Conservation (phyloP, 495 filamentous ascomycete species). For the Trichoderma asperelloides region DNA sequence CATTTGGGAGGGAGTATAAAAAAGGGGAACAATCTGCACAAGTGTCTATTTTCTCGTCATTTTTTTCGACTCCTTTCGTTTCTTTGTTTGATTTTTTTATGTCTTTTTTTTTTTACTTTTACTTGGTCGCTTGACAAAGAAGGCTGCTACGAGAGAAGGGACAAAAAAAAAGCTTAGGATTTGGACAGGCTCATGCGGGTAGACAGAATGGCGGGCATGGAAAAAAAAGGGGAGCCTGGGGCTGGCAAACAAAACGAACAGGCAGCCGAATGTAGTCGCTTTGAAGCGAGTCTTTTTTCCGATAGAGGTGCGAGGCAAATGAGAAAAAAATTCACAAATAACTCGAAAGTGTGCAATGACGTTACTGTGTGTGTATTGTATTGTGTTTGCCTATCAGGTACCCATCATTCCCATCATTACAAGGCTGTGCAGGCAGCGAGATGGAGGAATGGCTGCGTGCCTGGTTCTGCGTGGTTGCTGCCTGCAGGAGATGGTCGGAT, state of each 20-base stretch:
- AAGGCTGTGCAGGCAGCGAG: background rate
- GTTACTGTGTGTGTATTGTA: background rate
- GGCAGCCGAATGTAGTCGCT: slow-evolving; percentile 1
- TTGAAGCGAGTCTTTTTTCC: background rate
- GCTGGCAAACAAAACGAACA: background rate
- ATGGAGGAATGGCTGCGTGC: background rate
- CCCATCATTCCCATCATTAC: too few species aligned
- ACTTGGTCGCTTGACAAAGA: background rate
- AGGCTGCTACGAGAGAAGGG: background rate
- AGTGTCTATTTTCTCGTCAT: background rate
- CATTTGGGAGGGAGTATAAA: background rate
- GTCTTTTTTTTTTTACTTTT: background rate
- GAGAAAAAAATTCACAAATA: background rate
- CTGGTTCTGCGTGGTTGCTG: background rate
- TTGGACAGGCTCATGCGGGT: background rate
- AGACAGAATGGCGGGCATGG: background rate
- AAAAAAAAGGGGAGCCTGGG: background rate
- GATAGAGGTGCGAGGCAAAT: background rate
- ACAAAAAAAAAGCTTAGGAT: background rate
- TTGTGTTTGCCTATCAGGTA: background rate
- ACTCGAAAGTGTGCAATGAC: too few species aligned
- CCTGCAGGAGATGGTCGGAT: background rate
- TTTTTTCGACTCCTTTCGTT: background rate
- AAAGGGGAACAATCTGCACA: background rate
- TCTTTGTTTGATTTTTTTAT: background rate